Evolutionary conservation across 306 rosid genomes (phyloP).

Genomic region (Betula pendula): DNA sequence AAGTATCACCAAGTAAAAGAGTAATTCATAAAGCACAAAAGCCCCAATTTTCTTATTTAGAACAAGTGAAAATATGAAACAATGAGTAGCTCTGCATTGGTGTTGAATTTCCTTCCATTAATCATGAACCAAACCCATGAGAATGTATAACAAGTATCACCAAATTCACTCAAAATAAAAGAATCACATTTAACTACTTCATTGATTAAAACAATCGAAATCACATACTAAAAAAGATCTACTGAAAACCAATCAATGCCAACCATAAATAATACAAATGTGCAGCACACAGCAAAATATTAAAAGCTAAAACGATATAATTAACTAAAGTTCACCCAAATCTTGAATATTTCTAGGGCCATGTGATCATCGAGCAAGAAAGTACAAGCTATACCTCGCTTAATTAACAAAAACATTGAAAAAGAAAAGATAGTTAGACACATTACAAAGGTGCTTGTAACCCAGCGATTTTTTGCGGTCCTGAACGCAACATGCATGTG

Average conservation of each 20-base stretch:
- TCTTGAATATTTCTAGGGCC: not conserved
- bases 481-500: slow-evolving; percentile 45
- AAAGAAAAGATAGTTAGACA: slow-evolving; percentile 6
- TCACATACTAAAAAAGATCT: not conserved
- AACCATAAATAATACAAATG: not conserved
- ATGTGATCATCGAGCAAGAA: not conserved
- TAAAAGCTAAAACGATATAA: not conserved
- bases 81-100: not conserved
- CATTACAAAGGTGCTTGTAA: slow-evolving; percentile 76
- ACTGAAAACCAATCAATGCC: not conserved
- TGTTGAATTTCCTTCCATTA: not conserved
- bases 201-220: not conserved
- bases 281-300: not conserved
- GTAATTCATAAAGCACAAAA: not conserved
- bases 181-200: not conserved
- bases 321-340: not conserved
- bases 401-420: not conserved
- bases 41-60: not conserved
- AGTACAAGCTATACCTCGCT: not conserved
- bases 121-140: not conserved
- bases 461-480: slow-evolving; percentile 69
- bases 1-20: not conserved
- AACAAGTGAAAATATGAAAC: not conserved
- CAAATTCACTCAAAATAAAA: not conserved
- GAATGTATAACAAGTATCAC: not conserved